Evolutionary conservation across 192 early-diverging fungal genomes (phyloP), one percentile per base, ranked within the genome.

Genomic region (Coemansia sp.): DNA sequence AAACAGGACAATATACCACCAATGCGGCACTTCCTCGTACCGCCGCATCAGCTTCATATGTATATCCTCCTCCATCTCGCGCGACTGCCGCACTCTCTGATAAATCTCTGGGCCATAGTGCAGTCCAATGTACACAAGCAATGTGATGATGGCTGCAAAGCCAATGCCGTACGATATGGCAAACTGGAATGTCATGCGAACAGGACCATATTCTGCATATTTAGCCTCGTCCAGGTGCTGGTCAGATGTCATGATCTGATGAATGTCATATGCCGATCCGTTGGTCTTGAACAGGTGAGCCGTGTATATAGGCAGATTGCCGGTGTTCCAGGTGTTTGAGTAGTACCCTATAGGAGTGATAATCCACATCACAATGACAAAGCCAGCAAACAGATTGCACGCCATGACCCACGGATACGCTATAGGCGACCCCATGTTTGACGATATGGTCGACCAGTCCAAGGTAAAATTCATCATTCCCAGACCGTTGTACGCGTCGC

Each of bases 11-110:
- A 72, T 48, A 59, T 94, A 96, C 92, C 91, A 93, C 88, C 89
- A 92, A 39, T 86, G 76, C 34, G 94, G 94, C 51, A 93, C 91
- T 62, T 91, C 90, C 7, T 84, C 74, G 70, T 96, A 94, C 7
- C 57, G 41, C 20, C 87, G 84, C 92, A 95, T 95, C 61, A 94
- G 70, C 62, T 83, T 84, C 32, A 86, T 79, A 54, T 92, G 92
- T 37, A 94, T 85, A 77, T 94, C 92, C 52, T 90, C 86, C 18
- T 86, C 75, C 43, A 80, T 81, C 41, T 85, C 71, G 65, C 88
- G 88, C 57, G 88, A 86, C 75, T 83, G 85, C 38, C 86, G 85
- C 54, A 92, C 58, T 18, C 89, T 88, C 48, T 74, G 66, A 67
- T 77, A 78, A 18, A 92, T 88, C 37, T 93, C 92, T 56, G 79